These are phyloP conservation scores for Dothideomycetes sp. DNA, from an alignment of 2,329 filamentous ascomycete species.

Conservation along the genomic window DNA sequence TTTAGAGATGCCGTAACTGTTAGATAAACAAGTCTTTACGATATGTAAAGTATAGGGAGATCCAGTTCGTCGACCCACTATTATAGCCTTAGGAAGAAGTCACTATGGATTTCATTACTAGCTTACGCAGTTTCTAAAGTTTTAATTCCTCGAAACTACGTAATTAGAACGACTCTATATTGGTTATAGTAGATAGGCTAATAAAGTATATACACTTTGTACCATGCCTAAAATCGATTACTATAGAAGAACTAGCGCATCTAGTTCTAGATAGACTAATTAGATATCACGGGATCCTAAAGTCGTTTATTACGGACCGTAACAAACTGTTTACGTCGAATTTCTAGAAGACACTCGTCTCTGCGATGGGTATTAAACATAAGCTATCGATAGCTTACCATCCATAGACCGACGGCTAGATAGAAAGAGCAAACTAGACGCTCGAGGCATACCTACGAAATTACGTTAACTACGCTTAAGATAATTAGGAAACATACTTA, in stretches of 20 bases:
- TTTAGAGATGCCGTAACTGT: constrained; percentile 2
- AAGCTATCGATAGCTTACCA: constrained; percentile 22
- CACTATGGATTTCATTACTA: constrained; percentile 20
- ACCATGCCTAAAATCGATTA: constrained; percentile 14
- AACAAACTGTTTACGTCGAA: constrained; percentile 19
- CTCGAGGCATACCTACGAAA: constrained; percentile 20
- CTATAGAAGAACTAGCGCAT: constrained; percentile 14
- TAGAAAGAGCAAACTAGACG: constrained; percentile 20
- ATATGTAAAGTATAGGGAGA: constrained; percentile 2
- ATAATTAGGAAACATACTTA: constrained; percentile 19
- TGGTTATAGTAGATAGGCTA: constrained; percentile 18
- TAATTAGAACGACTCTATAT: constrained; percentile 15
- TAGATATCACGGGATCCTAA: constrained; percentile 16
- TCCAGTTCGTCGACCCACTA: not conserved
- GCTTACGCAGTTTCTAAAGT: constrained; percentile 15
- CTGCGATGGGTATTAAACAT: constrained; percentile 16
- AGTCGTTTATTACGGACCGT: constrained; percentile 17
- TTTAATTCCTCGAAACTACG: not conserved
- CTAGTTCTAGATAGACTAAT: constrained; percentile 16
- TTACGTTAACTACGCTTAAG: constrained; percentile 18
- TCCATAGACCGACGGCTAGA: constrained; percentile 22
- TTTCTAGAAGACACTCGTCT: constrained; percentile 16
- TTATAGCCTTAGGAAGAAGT: constrained; percentile 12
- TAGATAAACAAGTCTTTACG: constrained; percentile 2
- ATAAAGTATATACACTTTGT: constrained; percentile 16